phyloP scores from a whole-genome alignment of 352 stramenopile genomes.

The Phytophthora megakarya region DNA sequence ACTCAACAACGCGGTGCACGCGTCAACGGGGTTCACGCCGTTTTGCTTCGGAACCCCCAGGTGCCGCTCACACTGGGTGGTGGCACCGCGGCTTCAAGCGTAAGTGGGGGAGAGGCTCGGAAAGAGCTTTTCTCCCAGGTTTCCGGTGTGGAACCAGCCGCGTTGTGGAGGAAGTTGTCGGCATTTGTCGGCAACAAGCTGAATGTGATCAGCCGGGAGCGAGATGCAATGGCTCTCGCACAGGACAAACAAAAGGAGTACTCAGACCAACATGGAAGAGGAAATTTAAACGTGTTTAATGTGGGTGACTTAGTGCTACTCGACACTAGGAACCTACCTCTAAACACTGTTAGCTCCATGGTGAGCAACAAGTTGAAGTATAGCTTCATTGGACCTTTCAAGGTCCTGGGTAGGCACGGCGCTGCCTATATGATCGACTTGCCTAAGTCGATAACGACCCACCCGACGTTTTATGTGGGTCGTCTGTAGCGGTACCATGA shows the following conservation, averaged over 20 bases:
- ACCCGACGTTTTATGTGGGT: background rate
- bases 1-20: no score
- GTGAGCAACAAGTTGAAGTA: no score
- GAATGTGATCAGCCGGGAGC: no score
- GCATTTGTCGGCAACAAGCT: no score
- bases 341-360: no score
- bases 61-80: background rate
- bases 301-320: no score
- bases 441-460: background rate
- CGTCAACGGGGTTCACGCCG: no score
- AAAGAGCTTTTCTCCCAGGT: background rate
- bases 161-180: no score
- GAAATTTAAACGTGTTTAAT: background rate
- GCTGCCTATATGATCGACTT: constrained; percentile 8
- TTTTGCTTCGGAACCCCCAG: no score
- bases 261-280: constrained; percentile 10
- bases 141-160: background rate
- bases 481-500: background rate
- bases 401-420: background rate
- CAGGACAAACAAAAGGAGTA: background rate
- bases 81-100: background rate
- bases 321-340: no score
- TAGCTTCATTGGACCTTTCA: no score
- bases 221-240: no score
- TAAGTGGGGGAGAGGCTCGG: constrained; percentile 2